Conservation (phyloP, 768 basidiomycete species). For the Mycena galopus region DNA sequence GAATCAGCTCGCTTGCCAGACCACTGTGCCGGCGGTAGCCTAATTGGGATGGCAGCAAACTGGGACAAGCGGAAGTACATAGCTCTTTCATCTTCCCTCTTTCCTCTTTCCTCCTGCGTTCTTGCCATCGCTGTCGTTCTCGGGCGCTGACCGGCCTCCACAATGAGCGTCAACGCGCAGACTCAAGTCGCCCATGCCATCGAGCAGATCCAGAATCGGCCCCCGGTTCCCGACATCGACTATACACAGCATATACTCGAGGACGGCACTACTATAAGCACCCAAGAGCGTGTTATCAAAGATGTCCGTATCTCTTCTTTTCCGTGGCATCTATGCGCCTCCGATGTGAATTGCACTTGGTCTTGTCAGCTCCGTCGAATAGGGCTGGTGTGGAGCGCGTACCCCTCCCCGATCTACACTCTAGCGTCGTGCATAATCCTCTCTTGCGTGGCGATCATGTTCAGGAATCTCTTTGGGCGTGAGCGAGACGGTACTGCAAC, state of each 20-base stretch:
- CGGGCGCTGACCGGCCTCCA: slow-evolving; percentile 24
- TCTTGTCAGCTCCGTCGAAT: slow-evolving; percentile 17
- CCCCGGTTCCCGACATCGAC: slow-evolving; percentile 77
- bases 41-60: slow-evolving; percentile 15
- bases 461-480: not conserved
- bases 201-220: slow-evolving; percentile 70
- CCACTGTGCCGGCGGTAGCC: slow-evolving; percentile 19
- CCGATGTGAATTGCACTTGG: slow-evolving; percentile 17
- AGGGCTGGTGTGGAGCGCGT: not conserved
- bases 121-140: not conserved
- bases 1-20: slow-evolving; percentile 25
- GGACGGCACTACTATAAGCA: slow-evolving; percentile 91
- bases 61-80: slow-evolving; percentile 11
- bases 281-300: slow-evolving; percentile 95
- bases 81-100: not conserved
- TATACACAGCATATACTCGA: slow-evolving; percentile 94
- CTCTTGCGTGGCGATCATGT: not conserved
- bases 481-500: not conserved
- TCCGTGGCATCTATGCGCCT: not conserved
- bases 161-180: slow-evolving; percentile 48
- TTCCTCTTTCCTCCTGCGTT: slow-evolving; percentile 18
- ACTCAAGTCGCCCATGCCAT: slow-evolving; percentile 76
- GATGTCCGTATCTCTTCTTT: slow-evolving; percentile 69
- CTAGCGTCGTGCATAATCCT: not conserved
- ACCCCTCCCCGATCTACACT: slow-evolving; percentile 13